Percentiles rank a stretch among this genome's conserved stretches.
Conservation (phyloP, 108 stramenopile species). For the Cylindrotheca closterium region DNA sequence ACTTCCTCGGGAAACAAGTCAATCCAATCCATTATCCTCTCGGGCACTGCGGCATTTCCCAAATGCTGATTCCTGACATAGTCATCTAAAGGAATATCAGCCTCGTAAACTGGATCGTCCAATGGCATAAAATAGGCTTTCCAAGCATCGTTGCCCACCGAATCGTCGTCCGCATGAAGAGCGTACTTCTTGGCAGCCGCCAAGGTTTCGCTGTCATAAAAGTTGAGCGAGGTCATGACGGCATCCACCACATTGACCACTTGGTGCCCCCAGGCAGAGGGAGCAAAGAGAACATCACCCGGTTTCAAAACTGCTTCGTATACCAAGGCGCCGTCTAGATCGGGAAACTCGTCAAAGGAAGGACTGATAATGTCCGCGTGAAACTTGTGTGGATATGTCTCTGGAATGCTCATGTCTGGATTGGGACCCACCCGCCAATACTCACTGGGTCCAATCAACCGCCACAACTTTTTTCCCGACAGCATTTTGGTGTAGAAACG, state of each 20-base stretch:
- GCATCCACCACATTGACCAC: not conserved
- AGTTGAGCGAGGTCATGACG: not conserved
- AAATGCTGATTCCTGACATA: not conserved
- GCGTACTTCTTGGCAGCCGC: not conserved
- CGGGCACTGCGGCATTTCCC: not conserved
- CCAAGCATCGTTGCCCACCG: not conserved
- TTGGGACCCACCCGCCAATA: not conserved
- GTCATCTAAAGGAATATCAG: not conserved
- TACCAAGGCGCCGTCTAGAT: not conserved
- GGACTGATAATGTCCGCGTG: not conserved
- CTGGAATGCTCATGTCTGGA: not conserved
- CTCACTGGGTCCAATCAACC: not conserved
- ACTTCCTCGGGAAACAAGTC: not conserved
- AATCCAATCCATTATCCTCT: not conserved
- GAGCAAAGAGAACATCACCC: not conserved
- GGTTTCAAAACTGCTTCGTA: constrained; percentile 1
- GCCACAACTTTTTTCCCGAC: not conserved
- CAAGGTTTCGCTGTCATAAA: not conserved
- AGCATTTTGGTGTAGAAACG: not conserved
- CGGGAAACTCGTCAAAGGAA: not conserved
- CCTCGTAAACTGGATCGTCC: not conserved
- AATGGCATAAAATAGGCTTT: not conserved
- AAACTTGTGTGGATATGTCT: not conserved
- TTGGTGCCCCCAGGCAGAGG: not conserved
- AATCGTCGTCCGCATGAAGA: not conserved